Base-by-base conservation (phyloP, 805 yeast species). In the Kockiozyma suomiensis region DNA sequence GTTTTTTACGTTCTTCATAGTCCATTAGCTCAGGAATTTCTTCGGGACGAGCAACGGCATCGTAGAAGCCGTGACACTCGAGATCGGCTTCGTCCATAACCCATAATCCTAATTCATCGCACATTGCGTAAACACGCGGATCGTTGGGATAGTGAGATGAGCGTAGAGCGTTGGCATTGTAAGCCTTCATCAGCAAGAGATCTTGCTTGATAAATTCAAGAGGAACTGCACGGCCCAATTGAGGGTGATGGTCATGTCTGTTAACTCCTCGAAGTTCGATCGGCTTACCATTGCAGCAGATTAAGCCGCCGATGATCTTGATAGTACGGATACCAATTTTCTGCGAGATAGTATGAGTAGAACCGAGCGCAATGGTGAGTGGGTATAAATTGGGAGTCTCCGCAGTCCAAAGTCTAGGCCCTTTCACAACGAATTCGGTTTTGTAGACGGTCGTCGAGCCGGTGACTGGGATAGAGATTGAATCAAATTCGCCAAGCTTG, bases 61-160 rank as follows among this genome's bases (percentile, higher is more conserved):
- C 59, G 58, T 56, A 68, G 49, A 74, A 73, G 0, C 78, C 78
- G 61, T 75, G 78, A 56, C 76, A 71, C 56, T 75, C 78, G 23
- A 75, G 64, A 57, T 75, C 78, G 1, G 78, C 73, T 60, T 75
- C 78, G 53, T 74, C 75, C 32, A 75, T 67, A 8, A 75, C 75
- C 71, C 74, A 75, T 28, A 75, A 67, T 1, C 78, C 78, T 3
- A 69, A 63, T 30, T 66, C 57, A 54, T 74, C 74, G 28, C 76
- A 71, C 59, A 74, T 61, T 37, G 68, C 70, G 45, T 72, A 67
- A 38, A 74, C 66, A 23, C 63, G 61, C 6, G 78, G 78, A 60
- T 73, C 74, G 35, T 72, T 69, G 7, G 78, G 78, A 45, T 75
- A 74, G 65, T 75, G 78, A 2, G 76, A 72, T 33, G 76, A 70